A percentile compares a stretch with the other conserved stretches of the same genome.
Conservation (phyloP, 805 yeast genomes). For the Starmerella apis region DNA sequence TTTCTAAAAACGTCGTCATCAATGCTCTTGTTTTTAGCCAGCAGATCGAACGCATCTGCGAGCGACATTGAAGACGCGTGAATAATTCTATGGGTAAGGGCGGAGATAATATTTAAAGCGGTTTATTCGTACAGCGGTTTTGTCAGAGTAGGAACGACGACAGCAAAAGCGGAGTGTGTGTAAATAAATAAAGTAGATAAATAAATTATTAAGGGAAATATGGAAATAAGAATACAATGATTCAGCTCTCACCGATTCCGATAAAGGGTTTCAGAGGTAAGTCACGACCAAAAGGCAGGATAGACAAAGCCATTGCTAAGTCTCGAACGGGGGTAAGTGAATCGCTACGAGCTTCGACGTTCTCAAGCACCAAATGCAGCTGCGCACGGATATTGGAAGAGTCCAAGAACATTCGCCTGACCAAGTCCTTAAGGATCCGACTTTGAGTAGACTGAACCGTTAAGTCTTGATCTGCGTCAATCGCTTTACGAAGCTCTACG, state of each 20-base stretch:
- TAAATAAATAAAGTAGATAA: not conserved
- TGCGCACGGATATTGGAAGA: not conserved
- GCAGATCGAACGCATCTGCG: slow-evolving; percentile 8
- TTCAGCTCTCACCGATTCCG: not conserved
- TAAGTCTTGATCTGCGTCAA: not conserved
- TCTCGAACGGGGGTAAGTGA: not conserved
- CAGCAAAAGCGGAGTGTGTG: not conserved
- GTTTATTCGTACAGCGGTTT: too few relatives aligned
- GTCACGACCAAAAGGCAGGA: not conserved
- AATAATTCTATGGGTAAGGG: not conserved
- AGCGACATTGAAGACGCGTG: slow-evolving; percentile 8
- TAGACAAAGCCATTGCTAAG: not conserved
- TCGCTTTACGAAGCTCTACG: not conserved
- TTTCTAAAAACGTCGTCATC: not conserved
- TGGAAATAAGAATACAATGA: not conserved
- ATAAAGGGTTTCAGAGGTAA: not conserved
- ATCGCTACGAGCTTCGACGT: not conserved
- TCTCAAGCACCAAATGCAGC: not conserved
- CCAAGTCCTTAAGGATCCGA: not conserved
- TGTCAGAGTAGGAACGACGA: too few relatives aligned
- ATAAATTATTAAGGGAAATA: not conserved
- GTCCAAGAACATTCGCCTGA: slow-evolving; percentile 4
- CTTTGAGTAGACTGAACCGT: slow-evolving; percentile 1
- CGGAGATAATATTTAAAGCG: not conserved
- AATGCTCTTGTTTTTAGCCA: not conserved